Evolutionary conservation across 345 rosid genomes (phyloP), one percentile per base, ranked within the genome.

Genomic region (Rhizophora mangle): DNA sequence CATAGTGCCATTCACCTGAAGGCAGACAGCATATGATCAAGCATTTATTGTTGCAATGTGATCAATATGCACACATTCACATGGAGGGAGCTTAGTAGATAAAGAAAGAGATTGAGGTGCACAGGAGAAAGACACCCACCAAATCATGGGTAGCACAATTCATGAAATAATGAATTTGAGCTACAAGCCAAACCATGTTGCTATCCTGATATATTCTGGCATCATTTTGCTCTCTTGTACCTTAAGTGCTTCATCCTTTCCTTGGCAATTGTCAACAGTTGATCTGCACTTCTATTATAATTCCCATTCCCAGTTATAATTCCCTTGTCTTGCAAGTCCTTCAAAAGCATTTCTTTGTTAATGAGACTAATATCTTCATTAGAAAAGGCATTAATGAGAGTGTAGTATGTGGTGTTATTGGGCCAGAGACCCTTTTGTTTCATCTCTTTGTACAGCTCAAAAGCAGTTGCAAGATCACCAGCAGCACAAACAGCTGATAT

Each of bases 361-460:
- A 62, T 55, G 69, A 55, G 34, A 64, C 43, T 30, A 6, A 60
- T 80, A 64, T 68, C 82, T 55, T 63, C 37, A 3, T 57, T 64
- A 64, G 80, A 79, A 73, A 89, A 60, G 57, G 89, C 84, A 70
- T 76, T 71, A 57, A 89, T 70, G 52, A 93, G 84, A 83, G 81
- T 75, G 60, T 76, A 69, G 78, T 82, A 93, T 32, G 94, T 85
- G 11, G 95, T 85, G 36, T 56, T 78, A 80, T 85, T 85, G 22
- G 96, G 89, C 83, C 85, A 82, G n/a, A 91, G 80, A 36, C 81
- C 84, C 59, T 67, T 78, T 64, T 67, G 78, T 74, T 89, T 94
- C 89, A 91, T 89, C 87, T 88, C 91, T 80, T 88, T 82, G 75
- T 86, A 91, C 75, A 88, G 82, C 65, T 82, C 70, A 67, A 84